Conservation (phyloP, 129 eudicot species). For the Kitagawia praeruptora region DNA sequence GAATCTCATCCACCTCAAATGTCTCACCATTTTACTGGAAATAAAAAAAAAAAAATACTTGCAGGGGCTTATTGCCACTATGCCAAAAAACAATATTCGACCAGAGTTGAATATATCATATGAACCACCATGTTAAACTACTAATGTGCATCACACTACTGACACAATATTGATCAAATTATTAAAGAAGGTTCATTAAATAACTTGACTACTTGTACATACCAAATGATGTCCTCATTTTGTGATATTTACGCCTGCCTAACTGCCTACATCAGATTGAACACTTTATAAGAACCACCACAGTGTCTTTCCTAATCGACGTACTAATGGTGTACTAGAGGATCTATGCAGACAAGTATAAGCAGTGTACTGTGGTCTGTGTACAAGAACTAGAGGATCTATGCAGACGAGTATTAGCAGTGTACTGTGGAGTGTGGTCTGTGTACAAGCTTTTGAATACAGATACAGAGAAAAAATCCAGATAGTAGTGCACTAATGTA, state of each 20-base stretch:
- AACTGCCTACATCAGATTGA: not conserved
- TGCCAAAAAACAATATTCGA: not conserved
- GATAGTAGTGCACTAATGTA: not conserved
- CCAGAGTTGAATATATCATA: not conserved
- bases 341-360: not conserved
- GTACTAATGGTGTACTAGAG: not conserved
- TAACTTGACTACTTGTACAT: not conserved
- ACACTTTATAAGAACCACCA: not conserved
- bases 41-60: not conserved
- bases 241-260: not conserved
- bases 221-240: not conserved
- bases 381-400: not conserved
- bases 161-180: not conserved
- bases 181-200: not conserved
- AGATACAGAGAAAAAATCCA: not conserved
- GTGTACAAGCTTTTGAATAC: not conserved
- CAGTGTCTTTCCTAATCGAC: not conserved
- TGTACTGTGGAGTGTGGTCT: not conserved
- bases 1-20: constrained; percentile 13
- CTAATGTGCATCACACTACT: not conserved
- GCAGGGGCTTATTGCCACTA: not conserved
- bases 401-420: not conserved
- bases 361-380: not conserved
- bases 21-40: constrained; percentile 8
- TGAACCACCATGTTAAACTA: constrained; percentile 1